Base-by-base conservation (phyloP, 345 rosid genomes). In the Melaleuca quinquenervia region DNA sequence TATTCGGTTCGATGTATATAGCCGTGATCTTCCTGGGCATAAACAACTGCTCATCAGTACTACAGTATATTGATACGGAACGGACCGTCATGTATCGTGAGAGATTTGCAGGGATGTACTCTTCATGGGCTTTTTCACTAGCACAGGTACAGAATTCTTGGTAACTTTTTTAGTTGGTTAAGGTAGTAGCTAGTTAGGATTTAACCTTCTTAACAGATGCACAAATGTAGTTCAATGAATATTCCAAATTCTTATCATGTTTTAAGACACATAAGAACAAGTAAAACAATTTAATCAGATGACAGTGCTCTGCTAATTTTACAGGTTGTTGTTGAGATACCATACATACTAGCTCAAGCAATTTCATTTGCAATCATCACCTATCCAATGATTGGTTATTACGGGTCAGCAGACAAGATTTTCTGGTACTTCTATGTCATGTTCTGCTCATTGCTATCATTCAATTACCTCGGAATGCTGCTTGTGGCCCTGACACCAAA, bases 61-160 rank as follows among this genome's bases (percentile, higher is more conserved):
- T 95, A 12, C 91, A 91, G 49, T 91, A 91, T 54, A 88, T 95
- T 70, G 92, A 92, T 12, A 88, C 87, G 44, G 99, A 96, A 49
- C 88, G 96, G 36, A 90, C 87, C 15, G 97, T 94, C 26, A 88
- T 93, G 92, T 94, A 94, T 85, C 91, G 98, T 0, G 97, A 96
- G 89, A 92, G 93, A 88, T 95, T 93, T 89, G 97, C 97, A 0
- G 98, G 97, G 75, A 96, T 93, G 98, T 94, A 95, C 92, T 93
- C 98, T 60, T 87, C 96, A 1, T 93, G 92, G 93, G 90, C 95
- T 22, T 94, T 89, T 86, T 92, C 97, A 13, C 84, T 92, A 86
- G 96, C 96, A 52, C 98, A 93, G 92, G 96, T 91, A 84, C 13
- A 20, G 18, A 32, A 21, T 8, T 29, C n/a, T 26, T n/a, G 76